Evolutionary conservation across 2,329 filamentous ascomycete species (phyloP), one percentile per base, ranked within the genome.

Genomic region (Cladosporium sp.): DNA sequence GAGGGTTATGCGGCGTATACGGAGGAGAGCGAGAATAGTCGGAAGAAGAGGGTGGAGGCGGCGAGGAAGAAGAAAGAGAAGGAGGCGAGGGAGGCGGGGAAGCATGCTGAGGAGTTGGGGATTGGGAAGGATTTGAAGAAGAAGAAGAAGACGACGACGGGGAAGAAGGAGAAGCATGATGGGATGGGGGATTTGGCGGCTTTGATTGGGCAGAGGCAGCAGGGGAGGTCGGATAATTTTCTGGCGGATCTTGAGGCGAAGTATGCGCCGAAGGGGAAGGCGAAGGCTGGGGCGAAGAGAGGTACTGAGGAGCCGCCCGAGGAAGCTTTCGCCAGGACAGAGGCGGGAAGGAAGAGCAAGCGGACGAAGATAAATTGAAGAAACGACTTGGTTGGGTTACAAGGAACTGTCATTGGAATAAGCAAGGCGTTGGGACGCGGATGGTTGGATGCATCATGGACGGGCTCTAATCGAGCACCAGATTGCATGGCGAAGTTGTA

Each of bases 201-300:
- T 1, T 76, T 96, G 73, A 96, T 96, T 67, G 85, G 86, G 74
- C 83, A 86, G 73, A 86, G 89, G 56, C 90, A 95, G 76, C 83
- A 89, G 70, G 84, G 84, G 49, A 82, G 90, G 36, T 82, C 79
- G 13, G 79, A 79, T 30, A 68, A 80, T 43, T 92, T 96, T 75
- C 80, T 96, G 26, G 90, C 91, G 67, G 81, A 85, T 58, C 78
- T 97, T 58, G 91, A 91, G 65, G 90, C 88, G 58, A 96, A 94
- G 79, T 96, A 96, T 72, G 80, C 76, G 53, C 75, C 74, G 56
- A 72, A 76, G 64, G 81, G 70, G 30, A 87, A 77, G 71, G 80
- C 84, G 73, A 87, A 77, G 71, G 80, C 84, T 74, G 67, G 82
- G 81, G 13, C 60, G 5, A 68, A 82, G 74, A 87, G 85, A 74